Conservation (phyloP, 805 yeast genomes). For the Wickerhamomyces bisporus region DNA sequence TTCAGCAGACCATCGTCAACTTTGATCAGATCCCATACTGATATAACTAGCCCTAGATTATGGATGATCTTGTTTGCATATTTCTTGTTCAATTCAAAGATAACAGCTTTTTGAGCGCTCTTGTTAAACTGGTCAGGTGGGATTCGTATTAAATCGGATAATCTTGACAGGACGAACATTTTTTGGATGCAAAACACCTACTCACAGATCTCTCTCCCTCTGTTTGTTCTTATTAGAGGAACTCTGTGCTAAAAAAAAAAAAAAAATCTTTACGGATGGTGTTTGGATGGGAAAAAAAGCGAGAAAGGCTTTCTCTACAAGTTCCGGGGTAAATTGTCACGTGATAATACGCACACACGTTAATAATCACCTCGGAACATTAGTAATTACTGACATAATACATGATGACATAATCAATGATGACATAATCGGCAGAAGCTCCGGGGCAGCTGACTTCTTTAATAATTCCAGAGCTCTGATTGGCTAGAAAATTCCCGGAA, state of each 20-base stretch:
- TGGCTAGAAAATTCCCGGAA: constrained; percentile 8
- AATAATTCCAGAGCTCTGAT: constrained; percentile 15
- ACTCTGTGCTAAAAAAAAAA: neutral
- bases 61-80: constrained; percentile 82
- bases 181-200: no score
- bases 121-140: constrained; percentile 80
- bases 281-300: no score
- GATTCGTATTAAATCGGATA: constrained; percentile 80
- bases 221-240: neutral
- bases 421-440: no score
- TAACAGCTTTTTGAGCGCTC: constrained; percentile 66
- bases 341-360: no score
- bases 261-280: neutral
- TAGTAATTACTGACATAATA: no score
- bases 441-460: constrained; percentile 9
- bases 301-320: no score
- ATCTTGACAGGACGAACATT: constrained; percentile 82
- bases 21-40: constrained; percentile 78
- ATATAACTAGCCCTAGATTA: constrained; percentile 76
- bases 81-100: constrained; percentile 76
- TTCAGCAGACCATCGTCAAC: constrained; percentile 84
- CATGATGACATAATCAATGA: no score
- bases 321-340: neutral
- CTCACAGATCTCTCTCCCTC: no score
- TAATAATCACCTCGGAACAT: no score